Percentiles rank a stretch among this genome's conserved stretches.
phyloP scores from a whole-genome alignment of 495 filamentous ascomycete species.

The Trichodelitschia bisporula region DNA sequence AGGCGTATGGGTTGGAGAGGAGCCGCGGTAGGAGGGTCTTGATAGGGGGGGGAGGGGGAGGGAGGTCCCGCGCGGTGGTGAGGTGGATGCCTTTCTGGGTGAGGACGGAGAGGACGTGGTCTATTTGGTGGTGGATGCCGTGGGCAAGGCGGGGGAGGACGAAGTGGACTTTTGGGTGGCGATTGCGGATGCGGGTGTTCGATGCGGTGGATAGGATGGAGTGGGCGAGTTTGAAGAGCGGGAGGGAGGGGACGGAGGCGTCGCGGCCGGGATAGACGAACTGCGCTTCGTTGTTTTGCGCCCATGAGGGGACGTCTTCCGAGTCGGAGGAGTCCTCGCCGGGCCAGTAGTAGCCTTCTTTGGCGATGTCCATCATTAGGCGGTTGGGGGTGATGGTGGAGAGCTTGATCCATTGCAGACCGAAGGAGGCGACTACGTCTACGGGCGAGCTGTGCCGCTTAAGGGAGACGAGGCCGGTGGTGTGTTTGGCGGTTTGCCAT shows the following conservation, averaged over 20 bases:
- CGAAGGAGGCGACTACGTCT: conserved; percentile 13
- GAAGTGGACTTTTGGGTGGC: conserved; percentile 24
- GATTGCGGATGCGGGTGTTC: conserved; percentile 29
- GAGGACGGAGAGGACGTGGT: conserved; percentile 29
- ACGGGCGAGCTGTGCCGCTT: conserved; percentile 6
- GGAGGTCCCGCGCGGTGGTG: conserved; percentile 7
- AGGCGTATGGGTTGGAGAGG: not conserved
- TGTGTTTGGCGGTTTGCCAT: conserved; percentile 15
- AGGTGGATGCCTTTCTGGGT: conserved; percentile 29
- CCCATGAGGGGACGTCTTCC: conserved; percentile 17
- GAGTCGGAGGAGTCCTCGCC: conserved; percentile 10
- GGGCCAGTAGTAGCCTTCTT: conserved; percentile 16
- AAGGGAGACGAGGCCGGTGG: conserved; percentile 10
- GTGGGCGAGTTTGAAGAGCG: conserved; percentile 28
- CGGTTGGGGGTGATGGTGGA: conserved; percentile 13
- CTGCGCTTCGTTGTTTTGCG: conserved; percentile 13
- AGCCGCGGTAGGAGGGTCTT: conserved; percentile 3
- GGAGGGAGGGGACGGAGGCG: too few relatives aligned
- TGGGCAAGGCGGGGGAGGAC: conserved; percentile 32
- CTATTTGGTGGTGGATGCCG: conserved; percentile 26
- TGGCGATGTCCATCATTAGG: conserved; percentile 17
- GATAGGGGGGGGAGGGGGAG: not conserved
- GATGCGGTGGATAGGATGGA: conserved; percentile 28
- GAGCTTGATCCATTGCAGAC: conserved; percentile 15
- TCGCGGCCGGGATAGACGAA: too few relatives aligned